Base-by-base conservation (phyloP, 2,329 filamentous ascomycete species). In the Ceratocystis cubensis region DNA sequence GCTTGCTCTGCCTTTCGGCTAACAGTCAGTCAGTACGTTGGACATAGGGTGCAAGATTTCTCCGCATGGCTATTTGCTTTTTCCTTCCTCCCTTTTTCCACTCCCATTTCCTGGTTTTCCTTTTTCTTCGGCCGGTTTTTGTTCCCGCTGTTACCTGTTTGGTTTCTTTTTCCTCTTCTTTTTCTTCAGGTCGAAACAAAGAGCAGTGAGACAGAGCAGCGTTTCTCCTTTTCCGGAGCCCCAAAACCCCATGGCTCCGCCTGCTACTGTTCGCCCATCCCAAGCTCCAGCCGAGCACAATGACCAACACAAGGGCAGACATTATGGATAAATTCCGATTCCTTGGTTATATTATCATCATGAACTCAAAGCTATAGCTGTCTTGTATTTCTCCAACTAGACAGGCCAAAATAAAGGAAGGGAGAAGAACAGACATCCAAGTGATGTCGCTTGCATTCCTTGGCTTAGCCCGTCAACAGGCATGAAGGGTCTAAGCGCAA, bases 401-500 rank as follows among this genome's bases (percentile, higher is more conserved):
- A 13, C 50, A 48, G 17, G 30, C 30, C 17, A 48, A 48, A 48
- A 48, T 2, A 46, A 46, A 46, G 13, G n/a, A n/a, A 15, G 13
- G 15, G 48, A 25, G 22, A 56, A 56, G 1, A 15, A 56, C 20
- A 20, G 50, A 56, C 50, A 25, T 17, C 3, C 10, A 2, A 28
- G 50, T 56, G 50, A 56, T 56, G 25, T 56, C 50, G 50, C 50
- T 56, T 56, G 15, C 20, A 56, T 56, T 41, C 22, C 50, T 56
- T 56, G 28, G 53, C 53, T 33, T 13, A 17, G 30, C 53, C 53
- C 30, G 53, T 57, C 53, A 56, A 56, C 50, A 56, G 20, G 22
- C 13, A 28, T 17, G n/a, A 28, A 30, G 20, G 53, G 53, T 57
- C 53, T 30, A 28, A 57, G 53, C 53, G 53, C 53, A 57, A 4